Evolutionary conservation across 495 filamentous ascomycete genomes (phyloP).

Genomic region (Lasiosphaeris hirsuta): DNA sequence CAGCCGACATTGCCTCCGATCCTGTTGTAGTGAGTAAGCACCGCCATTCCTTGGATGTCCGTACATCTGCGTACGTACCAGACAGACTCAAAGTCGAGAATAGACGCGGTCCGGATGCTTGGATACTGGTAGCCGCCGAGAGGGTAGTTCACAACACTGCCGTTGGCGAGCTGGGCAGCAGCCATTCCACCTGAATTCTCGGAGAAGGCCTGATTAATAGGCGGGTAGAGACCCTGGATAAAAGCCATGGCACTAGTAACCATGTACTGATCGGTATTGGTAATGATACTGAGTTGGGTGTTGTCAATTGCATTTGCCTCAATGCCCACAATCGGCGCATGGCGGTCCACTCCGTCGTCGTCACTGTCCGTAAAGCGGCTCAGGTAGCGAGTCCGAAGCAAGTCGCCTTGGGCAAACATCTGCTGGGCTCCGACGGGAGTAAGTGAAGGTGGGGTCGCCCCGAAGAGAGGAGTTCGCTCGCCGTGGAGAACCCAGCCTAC

Average conservation of each 20-base stretch:
- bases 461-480: constrained; percentile 36
- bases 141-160: constrained; percentile 34
- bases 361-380: constrained; percentile 10
- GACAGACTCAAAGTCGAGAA: constrained; percentile 32
- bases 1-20: constrained; percentile 33
- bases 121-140: constrained; percentile 44
- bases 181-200: constrained; percentile 29
- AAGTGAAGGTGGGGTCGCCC: constrained; percentile 17
- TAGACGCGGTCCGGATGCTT: constrained; percentile 27
- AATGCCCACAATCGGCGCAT: constrained; percentile 34
- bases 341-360: constrained; percentile 21
- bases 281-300: constrained; percentile 32
- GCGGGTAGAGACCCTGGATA: constrained; percentile 44
- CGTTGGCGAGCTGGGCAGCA: constrained; percentile 28
- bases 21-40: constrained; percentile 15
- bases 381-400: constrained; percentile 38
- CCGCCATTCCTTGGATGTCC: not conserved
- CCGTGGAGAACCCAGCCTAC: constrained; percentile 40
- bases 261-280: constrained; percentile 33
- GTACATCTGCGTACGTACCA: constrained; percentile 24
- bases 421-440: constrained; percentile 43
- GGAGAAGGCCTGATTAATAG: constrained; percentile 24
- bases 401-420: constrained; percentile 33
- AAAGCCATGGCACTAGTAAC: constrained; percentile 37
- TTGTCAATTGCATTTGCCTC: constrained; percentile 36